phyloP scores from a whole-genome alignment of 2,329 filamentous ascomycete species.

The Podosphaera fusca region DNA sequence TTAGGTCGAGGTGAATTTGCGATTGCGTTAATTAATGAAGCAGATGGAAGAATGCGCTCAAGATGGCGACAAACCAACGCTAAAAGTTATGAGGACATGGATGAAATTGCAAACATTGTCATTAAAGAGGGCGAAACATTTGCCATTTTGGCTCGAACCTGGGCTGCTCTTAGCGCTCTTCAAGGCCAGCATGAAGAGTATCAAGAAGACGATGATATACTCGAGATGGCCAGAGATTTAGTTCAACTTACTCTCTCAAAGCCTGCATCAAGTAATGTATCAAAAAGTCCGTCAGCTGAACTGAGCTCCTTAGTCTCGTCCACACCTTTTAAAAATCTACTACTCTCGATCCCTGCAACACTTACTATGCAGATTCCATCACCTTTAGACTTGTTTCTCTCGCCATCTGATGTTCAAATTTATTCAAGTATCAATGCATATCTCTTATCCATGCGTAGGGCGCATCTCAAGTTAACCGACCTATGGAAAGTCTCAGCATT shows the following conservation, averaged over 20 bases:
- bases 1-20: slow-evolving; percentile 80
- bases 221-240: slow-evolving; percentile 63
- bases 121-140: slow-evolving; percentile 76
- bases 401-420: slow-evolving; percentile 46
- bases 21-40: slow-evolving; percentile 62
- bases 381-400: slow-evolving; percentile 72
- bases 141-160: slow-evolving; percentile 52
- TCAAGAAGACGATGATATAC: slow-evolving; percentile 45
- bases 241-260: slow-evolving; percentile 43
- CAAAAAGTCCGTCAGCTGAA: background rate
- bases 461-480: slow-evolving; percentile 62
- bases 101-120: slow-evolving; percentile 35
- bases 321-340: slow-evolving; percentile 52
- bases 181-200: slow-evolving; percentile 52
- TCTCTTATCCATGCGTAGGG: slow-evolving; percentile 61
- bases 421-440: slow-evolving; percentile 81
- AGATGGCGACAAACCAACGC: slow-evolving; percentile 44
- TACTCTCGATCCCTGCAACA: slow-evolving; percentile 54
- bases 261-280: slow-evolving; percentile 8
- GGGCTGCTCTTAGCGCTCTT: slow-evolving; percentile 56
- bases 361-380: slow-evolving; percentile 52
- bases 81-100: slow-evolving; percentile 31
- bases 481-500: slow-evolving; percentile 71
- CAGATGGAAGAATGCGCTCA: slow-evolving; percentile 54
- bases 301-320: slow-evolving; percentile 8